Conservation (phyloP, 352 stramenopile genomes). For the Blastocystis sp. region DNA sequence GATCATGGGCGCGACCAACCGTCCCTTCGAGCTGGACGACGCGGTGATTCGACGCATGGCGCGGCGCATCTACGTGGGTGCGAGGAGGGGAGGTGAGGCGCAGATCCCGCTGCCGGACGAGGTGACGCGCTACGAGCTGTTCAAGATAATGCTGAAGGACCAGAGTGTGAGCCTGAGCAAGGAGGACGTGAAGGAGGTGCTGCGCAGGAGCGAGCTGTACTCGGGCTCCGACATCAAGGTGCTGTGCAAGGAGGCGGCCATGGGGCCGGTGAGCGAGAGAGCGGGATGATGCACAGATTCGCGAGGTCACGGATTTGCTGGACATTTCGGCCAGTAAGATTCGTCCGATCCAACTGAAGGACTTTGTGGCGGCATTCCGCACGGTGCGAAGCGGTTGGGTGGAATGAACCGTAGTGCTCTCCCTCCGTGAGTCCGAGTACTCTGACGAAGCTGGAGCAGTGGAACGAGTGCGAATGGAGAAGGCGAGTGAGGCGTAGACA, state of each 20-base stretch:
- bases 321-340: slow-evolving; percentile 10
- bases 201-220: slow-evolving; percentile 29
- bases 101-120: slow-evolving; percentile 63
- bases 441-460: slow-evolving; percentile 13
- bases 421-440: slow-evolving; percentile 44
- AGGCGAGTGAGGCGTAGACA: background rate
- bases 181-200: slow-evolving; percentile 31
- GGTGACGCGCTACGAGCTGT: slow-evolving; percentile 47
- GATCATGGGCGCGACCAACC: slow-evolving; percentile 71
- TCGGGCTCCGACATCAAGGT: slow-evolving; percentile 63
- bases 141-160: slow-evolving; percentile 62
- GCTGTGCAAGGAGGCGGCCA: slow-evolving; percentile 63
- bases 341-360: slow-evolving; percentile 43
- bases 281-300: slow-evolving; percentile 24
- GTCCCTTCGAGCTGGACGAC: slow-evolving; percentile 82
- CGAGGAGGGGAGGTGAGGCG: slow-evolving; percentile 37
- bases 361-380: slow-evolving; percentile 44
- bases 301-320: slow-evolving; percentile 56
- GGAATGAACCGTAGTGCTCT: slow-evolving; percentile 10
- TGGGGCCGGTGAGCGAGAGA: slow-evolving; percentile 16
- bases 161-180: slow-evolving; percentile 48
- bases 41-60: slow-evolving; percentile 81
- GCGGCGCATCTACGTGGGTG: slow-evolving; percentile 82
- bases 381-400: background rate
- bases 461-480: slow-evolving; percentile 10